Evolutionary conservation across 2,329 filamentous ascomycete genomes (phyloP), one percentile per base, ranked within the genome.

Genomic region (Geosmithia flava): DNA sequence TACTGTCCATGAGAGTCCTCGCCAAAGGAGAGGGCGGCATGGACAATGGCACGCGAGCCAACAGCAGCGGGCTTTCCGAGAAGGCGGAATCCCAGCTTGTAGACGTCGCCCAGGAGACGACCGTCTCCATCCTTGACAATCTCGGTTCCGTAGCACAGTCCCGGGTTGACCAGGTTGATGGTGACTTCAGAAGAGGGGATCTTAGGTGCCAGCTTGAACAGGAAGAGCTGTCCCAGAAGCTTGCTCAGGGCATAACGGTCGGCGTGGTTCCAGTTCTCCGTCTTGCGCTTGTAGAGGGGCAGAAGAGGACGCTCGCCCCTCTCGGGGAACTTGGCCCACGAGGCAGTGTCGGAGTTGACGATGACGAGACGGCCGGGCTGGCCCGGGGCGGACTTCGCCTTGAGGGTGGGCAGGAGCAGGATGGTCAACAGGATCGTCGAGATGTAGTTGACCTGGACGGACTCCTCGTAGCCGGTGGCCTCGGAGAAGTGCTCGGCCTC

Each of bases 361-460:
- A 61, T 47, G 16, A 51, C 54, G 16, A 62, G 42, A 7, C 49
- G 54, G 5, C 51, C 52, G 2, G 57, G 55, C 15, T 19, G 5
- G 4, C 27, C 46, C 45, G 15, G 30, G 7, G 43, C 17, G 10
- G 41, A 43, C 20, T 49, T 55, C 8, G 51, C 41, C 45, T 56
- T 56, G 4, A 62, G 44, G 3, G 59, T 45, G 2, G 63, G 60
- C 1, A 64, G 51, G 3, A 66, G 53, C 0, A 65, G 53, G 5
- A 65, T 55, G 2, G 57, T 51, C 13, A 68, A 56, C 0, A 67
- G 52, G 0, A 53, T 53, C 0, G 62, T 66, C 0, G 64, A 65
- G 4, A 68, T 53, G 47, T 63, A 64, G 50, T 67, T 66, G 52
- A 68, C 62, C 49, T 72, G 69, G 19, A 72, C 50, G 15, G 56